Base-by-base conservation (phyloP, 306 rosid genomes). In the Luffa acutangula region DNA sequence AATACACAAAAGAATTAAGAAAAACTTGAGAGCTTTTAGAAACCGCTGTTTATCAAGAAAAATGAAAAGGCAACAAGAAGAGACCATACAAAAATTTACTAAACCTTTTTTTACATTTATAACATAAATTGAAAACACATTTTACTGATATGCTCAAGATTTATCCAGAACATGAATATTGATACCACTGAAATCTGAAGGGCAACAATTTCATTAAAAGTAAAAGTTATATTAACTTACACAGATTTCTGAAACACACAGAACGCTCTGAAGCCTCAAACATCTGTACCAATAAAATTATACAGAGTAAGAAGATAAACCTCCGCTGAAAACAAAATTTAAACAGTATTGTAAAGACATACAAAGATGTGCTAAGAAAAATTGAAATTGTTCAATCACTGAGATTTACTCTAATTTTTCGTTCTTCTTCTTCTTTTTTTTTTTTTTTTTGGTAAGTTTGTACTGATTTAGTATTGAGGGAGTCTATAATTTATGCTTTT, bases 201-300 rank as follows among this genome's bases (percentile, higher is more conserved):
- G 39, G 21, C 9, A 58, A 37, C 9, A 21, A 18, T 42, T 58
- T 49, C 10, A 56, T 9, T 39, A 8, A 18, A 31, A 34, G 54
- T 17, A 34, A 3, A 45, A 76, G 49, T 4, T 12, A 33, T 52
- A 76, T 43, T 33, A 78, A 87, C 98, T 85, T 89, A 94, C 98
- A 80, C 85, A 84, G 72, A 82, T 87, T 88, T 94, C 97, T 75
- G 78, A 79, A 2, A 87, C 78, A 70, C 91, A 91, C 53, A 94
- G 78, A 81, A 89, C 80, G 81, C 87, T 88, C 79, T 89, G 97
- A 83, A 94, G 93, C 43, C 84, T 89, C 84, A 94, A 81, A 81
- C 84, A 76, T 82, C 97, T 94, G 92, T 84, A 88, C 45, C 83
- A 82, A 77, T 75, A 81, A 75, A 90, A 43, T 59, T 2, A 25